phyloP scores from a whole-genome alignment of 2,329 filamentous ascomycete species.

The Catunica adiposa region DNA sequence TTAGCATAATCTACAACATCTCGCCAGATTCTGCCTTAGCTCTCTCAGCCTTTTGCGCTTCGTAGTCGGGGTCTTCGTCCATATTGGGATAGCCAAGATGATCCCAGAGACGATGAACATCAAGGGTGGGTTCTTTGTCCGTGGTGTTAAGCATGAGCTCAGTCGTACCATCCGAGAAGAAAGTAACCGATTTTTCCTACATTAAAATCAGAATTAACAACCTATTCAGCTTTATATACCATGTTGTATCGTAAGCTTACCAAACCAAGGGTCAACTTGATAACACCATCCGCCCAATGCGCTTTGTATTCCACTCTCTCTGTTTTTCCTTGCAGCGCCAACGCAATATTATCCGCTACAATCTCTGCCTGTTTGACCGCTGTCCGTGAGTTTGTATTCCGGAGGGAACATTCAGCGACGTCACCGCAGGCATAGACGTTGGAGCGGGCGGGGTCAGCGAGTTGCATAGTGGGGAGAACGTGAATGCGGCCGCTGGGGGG shows the following conservation, averaged over 20 bases:
- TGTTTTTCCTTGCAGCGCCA: constrained; percentile 25
- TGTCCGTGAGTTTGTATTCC: constrained; percentile 38
- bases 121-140: constrained; percentile 29
- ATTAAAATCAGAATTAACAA: not conserved
- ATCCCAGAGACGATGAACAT: constrained; percentile 27
- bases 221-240: not conserved
- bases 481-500: constrained; percentile 32
- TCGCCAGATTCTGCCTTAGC: not conserved
- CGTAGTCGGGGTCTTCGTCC: constrained; percentile 18
- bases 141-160: constrained; percentile 27
- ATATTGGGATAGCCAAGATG: constrained; percentile 30
- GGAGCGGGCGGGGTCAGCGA: constrained; percentile 29
- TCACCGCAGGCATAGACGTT: constrained; percentile 49
- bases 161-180: constrained; percentile 27
- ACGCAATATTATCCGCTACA: constrained; percentile 38
- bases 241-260: constrained; percentile 22
- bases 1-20: not conserved
- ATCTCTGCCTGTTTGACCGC: constrained; percentile 36
- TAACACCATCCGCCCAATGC: constrained; percentile 31
- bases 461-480: constrained; percentile 40
- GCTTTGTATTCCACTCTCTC: constrained; percentile 25
- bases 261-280: constrained; percentile 37
- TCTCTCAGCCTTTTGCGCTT: not conserved
- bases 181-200: constrained; percentile 29
- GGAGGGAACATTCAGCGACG: constrained; percentile 33